Conservation (phyloP, 208 protist species). For the Acanthamoeba lenticulata region DNA sequence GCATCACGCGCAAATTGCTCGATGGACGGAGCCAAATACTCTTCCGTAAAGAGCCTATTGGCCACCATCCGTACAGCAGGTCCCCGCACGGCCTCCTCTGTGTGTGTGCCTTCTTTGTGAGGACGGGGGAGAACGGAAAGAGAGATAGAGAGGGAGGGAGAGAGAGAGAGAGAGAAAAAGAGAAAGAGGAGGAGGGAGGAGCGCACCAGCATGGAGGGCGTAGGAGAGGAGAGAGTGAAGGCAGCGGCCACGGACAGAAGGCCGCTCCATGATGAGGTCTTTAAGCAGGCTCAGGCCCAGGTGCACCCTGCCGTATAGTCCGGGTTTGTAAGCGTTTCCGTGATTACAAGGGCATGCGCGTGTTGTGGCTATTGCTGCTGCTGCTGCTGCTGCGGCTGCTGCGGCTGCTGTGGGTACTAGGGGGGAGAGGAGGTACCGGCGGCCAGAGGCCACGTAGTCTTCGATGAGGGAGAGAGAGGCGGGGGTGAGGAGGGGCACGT, state of each 20-base stretch:
- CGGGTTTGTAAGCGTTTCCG: too few relatives aligned
- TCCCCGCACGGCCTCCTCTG: background rate
- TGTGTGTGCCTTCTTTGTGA: too few relatives aligned
- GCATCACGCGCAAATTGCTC: conserved; percentile 7
- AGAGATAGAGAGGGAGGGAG: too few relatives aligned
- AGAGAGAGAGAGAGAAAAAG: too few relatives aligned
- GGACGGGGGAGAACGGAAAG: too few relatives aligned
- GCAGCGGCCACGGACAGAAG: background rate
- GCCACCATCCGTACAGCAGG: background rate
- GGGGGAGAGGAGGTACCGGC: background rate
- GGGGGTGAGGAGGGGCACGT: background rate
- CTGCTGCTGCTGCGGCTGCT: too few relatives aligned
- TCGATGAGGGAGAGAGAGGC: background rate
- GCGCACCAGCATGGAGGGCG: background rate
- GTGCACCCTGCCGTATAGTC: background rate
- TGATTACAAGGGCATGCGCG: too few relatives aligned
- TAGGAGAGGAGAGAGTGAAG: conserved; percentile 5
- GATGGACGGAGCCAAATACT: background rate
- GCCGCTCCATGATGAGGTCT: background rate
- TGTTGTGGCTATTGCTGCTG: too few relatives aligned
- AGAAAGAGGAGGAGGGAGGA: too few relatives aligned
- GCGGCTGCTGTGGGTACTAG: background rate
- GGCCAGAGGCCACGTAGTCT: background rate
- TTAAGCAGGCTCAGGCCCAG: background rate
- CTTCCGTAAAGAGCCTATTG: background rate